These are phyloP conservation scores for Rhododendron mucronatum DNA, from an alignment of 148 eudicot species.

Conservation along the genomic window DNA sequence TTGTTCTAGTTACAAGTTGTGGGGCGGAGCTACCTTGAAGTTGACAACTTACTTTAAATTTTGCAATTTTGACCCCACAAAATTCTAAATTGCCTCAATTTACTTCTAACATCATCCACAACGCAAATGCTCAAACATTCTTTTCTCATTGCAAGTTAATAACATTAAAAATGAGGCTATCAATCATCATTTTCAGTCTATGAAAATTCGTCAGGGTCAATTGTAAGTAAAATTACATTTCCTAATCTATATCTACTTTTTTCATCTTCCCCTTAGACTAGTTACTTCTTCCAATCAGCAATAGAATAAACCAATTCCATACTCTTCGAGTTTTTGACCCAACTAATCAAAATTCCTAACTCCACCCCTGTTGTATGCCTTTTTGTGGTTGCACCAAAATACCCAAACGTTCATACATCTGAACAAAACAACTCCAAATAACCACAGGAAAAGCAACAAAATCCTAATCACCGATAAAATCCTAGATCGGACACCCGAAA, in stretches of 20 bases:
- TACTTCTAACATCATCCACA: not conserved
- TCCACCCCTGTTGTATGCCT: not conserved
- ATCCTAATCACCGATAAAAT: not conserved
- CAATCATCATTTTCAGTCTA: not conserved
- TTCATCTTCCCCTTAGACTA: not conserved
- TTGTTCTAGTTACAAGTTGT: not conserved
- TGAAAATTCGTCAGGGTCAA: not conserved
- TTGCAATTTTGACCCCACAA: not conserved
- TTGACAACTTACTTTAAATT: not conserved
- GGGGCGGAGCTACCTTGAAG: not conserved
- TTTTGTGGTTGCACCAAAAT: not conserved
- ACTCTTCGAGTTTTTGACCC: not conserved
- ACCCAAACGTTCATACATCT: not conserved
- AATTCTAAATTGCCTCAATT: not conserved
- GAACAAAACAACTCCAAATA: not conserved
- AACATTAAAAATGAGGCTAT: not conserved
- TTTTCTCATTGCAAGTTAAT: not conserved
- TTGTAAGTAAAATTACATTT: not conserved
- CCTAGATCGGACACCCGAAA: not conserved
- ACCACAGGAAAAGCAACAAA: not conserved
- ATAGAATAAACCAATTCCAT: not conserved
- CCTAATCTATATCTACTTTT: not conserved
- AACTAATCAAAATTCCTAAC: not conserved
- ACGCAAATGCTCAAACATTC: not conserved
- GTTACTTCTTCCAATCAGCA: not conserved